These are phyloP conservation scores for Xylaria sp. DNA, from an alignment of 2,329 filamentous ascomycete species.

Conservation along the genomic window DNA sequence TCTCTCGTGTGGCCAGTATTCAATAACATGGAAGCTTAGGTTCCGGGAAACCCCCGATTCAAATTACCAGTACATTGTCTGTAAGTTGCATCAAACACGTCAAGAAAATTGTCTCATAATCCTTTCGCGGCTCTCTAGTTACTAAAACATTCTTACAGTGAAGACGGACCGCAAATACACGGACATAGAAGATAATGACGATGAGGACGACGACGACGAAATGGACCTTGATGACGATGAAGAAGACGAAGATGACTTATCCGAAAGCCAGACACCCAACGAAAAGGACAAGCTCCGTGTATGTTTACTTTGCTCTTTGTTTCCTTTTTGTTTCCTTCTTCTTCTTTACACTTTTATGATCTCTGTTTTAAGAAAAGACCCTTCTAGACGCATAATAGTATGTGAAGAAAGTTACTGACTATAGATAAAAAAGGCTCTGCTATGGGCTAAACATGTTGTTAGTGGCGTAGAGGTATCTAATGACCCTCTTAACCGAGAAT, in stretches of 20 bases:
- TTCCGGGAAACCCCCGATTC: background rate
- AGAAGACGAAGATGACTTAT: background rate
- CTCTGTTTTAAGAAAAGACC: too few species aligned
- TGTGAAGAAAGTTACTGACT: background rate
- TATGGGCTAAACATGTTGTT: conserved; percentile 19
- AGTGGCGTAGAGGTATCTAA: background rate
- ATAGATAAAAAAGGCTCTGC: background rate
- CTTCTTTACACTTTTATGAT: too few species aligned
- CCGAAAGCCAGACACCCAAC: background rate
- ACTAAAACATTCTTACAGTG: background rate
- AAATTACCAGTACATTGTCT: background rate
- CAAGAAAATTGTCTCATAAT: background rate
- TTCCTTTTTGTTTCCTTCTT: too few species aligned
- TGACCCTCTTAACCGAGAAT: background rate
- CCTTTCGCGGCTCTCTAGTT: background rate
- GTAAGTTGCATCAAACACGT: background rate
- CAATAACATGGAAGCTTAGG: conserved; percentile 17
- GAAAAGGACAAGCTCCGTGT: background rate
- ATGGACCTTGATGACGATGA: background rate
- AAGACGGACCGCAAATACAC: conserved; percentile 4
- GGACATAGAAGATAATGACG: background rate
- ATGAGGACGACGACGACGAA: background rate
- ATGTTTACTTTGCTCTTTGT: background rate
- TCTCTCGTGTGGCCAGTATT: background rate
- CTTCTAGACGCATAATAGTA: background rate